Evolutionary conservation across 306 rosid genomes (phyloP).

Genomic region (Trifolium pratense): DNA sequence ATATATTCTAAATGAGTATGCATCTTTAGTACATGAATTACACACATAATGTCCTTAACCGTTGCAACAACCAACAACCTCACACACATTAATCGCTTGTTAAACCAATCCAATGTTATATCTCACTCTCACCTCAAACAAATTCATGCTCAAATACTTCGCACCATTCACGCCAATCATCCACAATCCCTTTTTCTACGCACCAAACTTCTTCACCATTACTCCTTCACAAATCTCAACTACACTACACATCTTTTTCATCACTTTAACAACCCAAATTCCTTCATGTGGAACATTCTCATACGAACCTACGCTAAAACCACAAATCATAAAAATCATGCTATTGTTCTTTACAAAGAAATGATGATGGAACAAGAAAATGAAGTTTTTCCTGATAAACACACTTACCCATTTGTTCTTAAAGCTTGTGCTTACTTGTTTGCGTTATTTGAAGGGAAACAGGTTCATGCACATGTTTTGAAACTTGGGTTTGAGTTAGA

Average conservation of each 20-base stretch:
- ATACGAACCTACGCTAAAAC: slow-evolving; percentile 69
- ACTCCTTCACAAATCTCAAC: slow-evolving; percentile 49
- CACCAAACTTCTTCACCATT: slow-evolving; percentile 58
- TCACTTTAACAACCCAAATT: slow-evolving; percentile 58
- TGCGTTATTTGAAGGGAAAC: slow-evolving; percentile 67
- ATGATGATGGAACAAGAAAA: slow-evolving; percentile 54
- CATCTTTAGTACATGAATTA: too few relatives aligned
- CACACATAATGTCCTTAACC: neutral
- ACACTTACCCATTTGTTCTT: slow-evolving; percentile 77
- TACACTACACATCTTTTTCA: slow-evolving; percentile 65
- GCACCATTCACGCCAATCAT: slow-evolving; percentile 50
- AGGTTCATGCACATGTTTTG: slow-evolving; percentile 62
- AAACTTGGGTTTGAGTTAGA: slow-evolving; percentile 71
- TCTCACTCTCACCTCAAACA: slow-evolving; percentile 61
- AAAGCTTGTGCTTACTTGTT: slow-evolving; percentile 74
- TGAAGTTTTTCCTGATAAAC: slow-evolving; percentile 54
- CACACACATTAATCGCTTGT: slow-evolving; percentile 53
- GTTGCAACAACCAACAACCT: slow-evolving; percentile 31
- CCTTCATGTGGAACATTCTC: slow-evolving; percentile 90
- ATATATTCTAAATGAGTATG: too few relatives aligned
- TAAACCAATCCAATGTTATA: slow-evolving; percentile 41
- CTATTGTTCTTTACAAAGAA: slow-evolving; percentile 52
- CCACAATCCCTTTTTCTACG: slow-evolving; percentile 57
- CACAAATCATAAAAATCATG: slow-evolving; percentile 45
- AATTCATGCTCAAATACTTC: slow-evolving; percentile 78